Conservation (phyloP, 176 grass and related monocot genomes). For the Phoenix dactylifera region DNA sequence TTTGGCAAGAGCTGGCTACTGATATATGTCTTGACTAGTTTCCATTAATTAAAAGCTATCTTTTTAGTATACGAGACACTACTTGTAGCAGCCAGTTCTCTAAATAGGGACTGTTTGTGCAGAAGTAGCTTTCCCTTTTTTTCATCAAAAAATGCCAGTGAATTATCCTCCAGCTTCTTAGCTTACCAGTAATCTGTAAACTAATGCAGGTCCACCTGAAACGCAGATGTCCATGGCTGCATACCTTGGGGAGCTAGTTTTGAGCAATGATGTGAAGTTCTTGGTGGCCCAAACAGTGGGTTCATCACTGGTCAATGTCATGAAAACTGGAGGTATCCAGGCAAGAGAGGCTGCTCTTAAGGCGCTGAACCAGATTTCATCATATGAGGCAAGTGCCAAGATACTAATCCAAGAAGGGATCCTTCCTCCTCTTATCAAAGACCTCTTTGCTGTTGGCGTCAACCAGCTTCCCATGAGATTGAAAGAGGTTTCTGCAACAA, state of each 20-base stretch:
- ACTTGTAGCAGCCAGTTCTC: too few relatives aligned
- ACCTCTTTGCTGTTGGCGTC: slow-evolving; percentile 45
- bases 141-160: too few relatives aligned
- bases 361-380: slow-evolving; percentile 63
- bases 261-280: slow-evolving; percentile 61
- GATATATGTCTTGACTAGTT: too few relatives aligned
- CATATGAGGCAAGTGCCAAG: slow-evolving; percentile 51
- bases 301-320: slow-evolving; percentile 41
- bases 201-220: slow-evolving; percentile 33
- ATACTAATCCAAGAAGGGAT: slow-evolving; percentile 53
- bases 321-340: slow-evolving; percentile 34
- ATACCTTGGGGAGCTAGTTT: slow-evolving; percentile 50
- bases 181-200: background rate
- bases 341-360: slow-evolving; percentile 64
- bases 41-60: too few relatives aligned
- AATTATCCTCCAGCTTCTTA: background rate
- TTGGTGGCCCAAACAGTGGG: slow-evolving; percentile 56
- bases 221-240: slow-evolving; percentile 65
- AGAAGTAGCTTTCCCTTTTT: too few relatives aligned
- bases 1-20: too few relatives aligned
- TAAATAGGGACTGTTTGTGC: too few relatives aligned
- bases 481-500: slow-evolving; percentile 64
- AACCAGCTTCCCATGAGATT: slow-evolving; percentile 55
- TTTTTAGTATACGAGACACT: too few relatives aligned
- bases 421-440: slow-evolving; percentile 62